phyloP scores from a whole-genome alignment of 1,284 basidiomycete genomes.

The Microbotryomycetes sp. region DNA sequence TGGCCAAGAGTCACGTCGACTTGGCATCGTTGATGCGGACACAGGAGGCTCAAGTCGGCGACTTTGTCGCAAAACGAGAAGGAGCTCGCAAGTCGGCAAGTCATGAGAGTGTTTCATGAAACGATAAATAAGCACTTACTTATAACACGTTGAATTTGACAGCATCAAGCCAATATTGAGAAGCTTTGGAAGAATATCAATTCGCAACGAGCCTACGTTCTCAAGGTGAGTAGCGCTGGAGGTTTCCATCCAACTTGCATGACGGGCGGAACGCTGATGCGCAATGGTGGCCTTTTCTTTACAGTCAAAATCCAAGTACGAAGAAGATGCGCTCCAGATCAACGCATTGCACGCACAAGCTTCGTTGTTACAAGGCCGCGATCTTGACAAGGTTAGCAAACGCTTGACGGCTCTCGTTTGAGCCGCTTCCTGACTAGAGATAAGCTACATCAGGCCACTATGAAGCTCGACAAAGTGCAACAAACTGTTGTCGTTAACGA shows the following conservation, averaged over 20 bases:
- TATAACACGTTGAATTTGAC: not conserved
- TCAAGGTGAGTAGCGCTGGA: slow-evolving; percentile 50
- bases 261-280: not conserved
- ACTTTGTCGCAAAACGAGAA: slow-evolving; percentile 61
- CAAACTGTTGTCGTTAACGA: slow-evolving; percentile 85
- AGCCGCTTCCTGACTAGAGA: too few relatives aligned
- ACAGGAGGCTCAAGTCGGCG: slow-evolving; percentile 57
- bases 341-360: slow-evolving; percentile 93
- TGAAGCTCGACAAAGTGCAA: slow-evolving; percentile 81
- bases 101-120: not conserved
- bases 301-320: slow-evolving; percentile 84
- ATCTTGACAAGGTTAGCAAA: slow-evolving; percentile 76
- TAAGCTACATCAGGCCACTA: slow-evolving; percentile 19
- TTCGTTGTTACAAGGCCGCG: slow-evolving; percentile 85
- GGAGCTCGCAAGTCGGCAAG: slow-evolving; percentile 62
- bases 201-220: slow-evolving; percentile 71
- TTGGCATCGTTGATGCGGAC: slow-evolving; percentile 47
- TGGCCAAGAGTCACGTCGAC: slow-evolving; percentile 57
- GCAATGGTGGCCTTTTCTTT: not conserved
- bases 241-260: not conserved
- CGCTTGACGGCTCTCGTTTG: too few relatives aligned
- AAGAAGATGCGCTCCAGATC: slow-evolving; percentile 86
- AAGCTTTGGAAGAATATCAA: slow-evolving; percentile 82
- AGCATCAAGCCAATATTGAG: slow-evolving; percentile 66
- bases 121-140: slow-evolving; percentile 32